A percentile compares a stretch with the other conserved stretches of the same genome.
These are phyloP conservation scores for Bodo saltans DNA, from an alignment of 78 protist genomes.

Conservation along the genomic window DNA sequence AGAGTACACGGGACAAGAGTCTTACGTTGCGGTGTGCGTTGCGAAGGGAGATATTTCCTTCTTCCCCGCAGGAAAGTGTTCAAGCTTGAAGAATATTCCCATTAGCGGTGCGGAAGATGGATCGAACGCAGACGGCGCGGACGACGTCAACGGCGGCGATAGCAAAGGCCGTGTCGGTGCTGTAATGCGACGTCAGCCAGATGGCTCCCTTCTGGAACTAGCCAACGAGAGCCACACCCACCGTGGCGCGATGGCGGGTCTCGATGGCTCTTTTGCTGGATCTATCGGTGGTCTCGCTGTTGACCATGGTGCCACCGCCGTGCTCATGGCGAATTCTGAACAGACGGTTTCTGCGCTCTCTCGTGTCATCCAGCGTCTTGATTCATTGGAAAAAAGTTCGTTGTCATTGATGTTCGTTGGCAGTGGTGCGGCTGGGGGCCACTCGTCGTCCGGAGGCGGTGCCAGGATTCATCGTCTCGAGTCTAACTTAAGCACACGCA, in stretches of 20 bases:
- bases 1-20: conserved; percentile 62
- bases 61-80: conserved; percentile 35
- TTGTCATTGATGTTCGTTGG: too few species aligned
- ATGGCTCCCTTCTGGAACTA: background rate
- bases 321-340: too few species aligned
- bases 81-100: background rate
- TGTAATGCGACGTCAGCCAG: background rate
- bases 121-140: background rate
- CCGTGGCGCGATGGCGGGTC: background rate
- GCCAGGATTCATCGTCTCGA: too few species aligned
- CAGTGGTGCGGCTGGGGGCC: too few species aligned
- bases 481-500: too few species aligned
- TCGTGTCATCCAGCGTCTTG: too few species aligned
- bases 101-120: background rate
- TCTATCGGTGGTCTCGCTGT: too few species aligned
- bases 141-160: background rate
- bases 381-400: too few species aligned
- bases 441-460: too few species aligned
- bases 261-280: background rate
- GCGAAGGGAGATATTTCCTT: conserved; percentile 30
- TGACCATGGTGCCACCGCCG: too few species aligned
- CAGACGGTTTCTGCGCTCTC: too few species aligned
- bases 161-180: background rate
- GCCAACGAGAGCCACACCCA: background rate
- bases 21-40: conserved; percentile 26